Conservation (phyloP, 2,329 filamentous ascomycete species). For the Ilyonectria robusta region DNA sequence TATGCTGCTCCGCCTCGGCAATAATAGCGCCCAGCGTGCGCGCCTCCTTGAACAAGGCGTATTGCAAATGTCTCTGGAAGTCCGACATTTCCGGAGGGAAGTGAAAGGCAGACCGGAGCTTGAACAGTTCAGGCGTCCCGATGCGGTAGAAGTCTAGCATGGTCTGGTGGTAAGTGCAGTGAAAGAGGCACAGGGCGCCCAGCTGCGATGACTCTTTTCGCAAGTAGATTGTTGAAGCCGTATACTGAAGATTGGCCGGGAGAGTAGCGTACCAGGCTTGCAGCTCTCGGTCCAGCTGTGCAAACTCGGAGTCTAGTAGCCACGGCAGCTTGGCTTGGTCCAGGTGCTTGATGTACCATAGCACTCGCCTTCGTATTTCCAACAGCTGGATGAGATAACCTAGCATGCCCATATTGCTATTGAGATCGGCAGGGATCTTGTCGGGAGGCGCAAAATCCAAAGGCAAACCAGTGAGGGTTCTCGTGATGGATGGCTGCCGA, state of each 20-base stretch:
- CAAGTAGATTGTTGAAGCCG: constrained; percentile 27
- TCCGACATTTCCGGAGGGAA: constrained; percentile 29
- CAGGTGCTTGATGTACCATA: constrained; percentile 35
- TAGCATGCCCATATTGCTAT: constrained; percentile 33
- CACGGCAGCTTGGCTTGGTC: constrained; percentile 30
- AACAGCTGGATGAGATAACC: constrained; percentile 32
- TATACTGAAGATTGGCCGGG: constrained; percentile 29
- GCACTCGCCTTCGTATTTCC: constrained; percentile 31
- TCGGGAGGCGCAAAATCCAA: constrained; percentile 22
- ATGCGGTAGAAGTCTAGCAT: constrained; percentile 37
- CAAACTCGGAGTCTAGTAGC: constrained; percentile 34
- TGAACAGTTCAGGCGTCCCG: constrained; percentile 31
- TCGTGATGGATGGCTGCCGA: constrained; percentile 29
- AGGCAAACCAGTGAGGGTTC: constrained; percentile 18
- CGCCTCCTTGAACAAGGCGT: neutral
- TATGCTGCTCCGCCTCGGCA: constrained; percentile 32
- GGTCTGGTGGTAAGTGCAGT: constrained; percentile 35
- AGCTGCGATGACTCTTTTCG: constrained; percentile 33
- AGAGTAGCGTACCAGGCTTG: constrained; percentile 27
- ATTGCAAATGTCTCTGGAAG: neutral
- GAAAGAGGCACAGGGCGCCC: constrained; percentile 33
- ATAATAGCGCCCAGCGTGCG: constrained; percentile 31
- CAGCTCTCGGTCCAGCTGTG: constrained; percentile 14
- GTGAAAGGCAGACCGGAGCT: constrained; percentile 31
- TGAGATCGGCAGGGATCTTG: constrained; percentile 17